Evolutionary conservation across 176 grass and related monocot species (phyloP), one percentile per base, ranked within the genome.

Genomic region (Oryza glaberrima): DNA sequence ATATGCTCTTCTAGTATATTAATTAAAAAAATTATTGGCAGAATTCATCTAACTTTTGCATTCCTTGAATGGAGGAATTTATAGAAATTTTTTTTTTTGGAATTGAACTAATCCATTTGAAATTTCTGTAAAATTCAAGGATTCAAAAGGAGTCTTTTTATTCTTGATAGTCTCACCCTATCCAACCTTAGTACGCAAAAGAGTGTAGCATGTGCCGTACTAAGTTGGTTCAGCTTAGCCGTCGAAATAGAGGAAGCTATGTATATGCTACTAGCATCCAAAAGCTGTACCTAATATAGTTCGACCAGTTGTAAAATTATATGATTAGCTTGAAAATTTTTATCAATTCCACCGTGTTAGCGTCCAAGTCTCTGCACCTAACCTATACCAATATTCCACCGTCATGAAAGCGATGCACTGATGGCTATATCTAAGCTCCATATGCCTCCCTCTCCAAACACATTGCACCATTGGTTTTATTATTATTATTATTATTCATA

Each of bases 171-270:
- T 63, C 58, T 63, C 13, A 13, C 13, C 23, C 9, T 63, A 63
- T 22, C 13, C n/a, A 23, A 23, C 22, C 58, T 63, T 23, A 23
- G 58, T 61, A 61, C 19, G 8, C n/a, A 20, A 20, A 63, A 63
- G 20, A 23, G 19, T 23, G 9, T n/a, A 23, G 41, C 13, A 41
- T 36, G 68, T 41, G 35, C 32, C 58, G 20, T 70, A 20, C 35
- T 70, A 41, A 19, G 68, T 61, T 54, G 28, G 75, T 61, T 73
- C 70, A 48, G 70, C 22, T 26, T 73, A 85, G 87, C 87, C 67
- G 19, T 26, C 87, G 65, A 30, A 82, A 56, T 9, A 3, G 51
- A 66, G 78, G 28, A 72, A 90, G 45, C 52, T 20, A 19, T 60
- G 7, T n/a, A 22, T 61, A 61, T 19, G 56, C 44, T 67, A 76